These are phyloP conservation scores for Tremellales sp. DNA, from an alignment of 1,284 basidiomycete genomes.

Conservation along the genomic window DNA sequence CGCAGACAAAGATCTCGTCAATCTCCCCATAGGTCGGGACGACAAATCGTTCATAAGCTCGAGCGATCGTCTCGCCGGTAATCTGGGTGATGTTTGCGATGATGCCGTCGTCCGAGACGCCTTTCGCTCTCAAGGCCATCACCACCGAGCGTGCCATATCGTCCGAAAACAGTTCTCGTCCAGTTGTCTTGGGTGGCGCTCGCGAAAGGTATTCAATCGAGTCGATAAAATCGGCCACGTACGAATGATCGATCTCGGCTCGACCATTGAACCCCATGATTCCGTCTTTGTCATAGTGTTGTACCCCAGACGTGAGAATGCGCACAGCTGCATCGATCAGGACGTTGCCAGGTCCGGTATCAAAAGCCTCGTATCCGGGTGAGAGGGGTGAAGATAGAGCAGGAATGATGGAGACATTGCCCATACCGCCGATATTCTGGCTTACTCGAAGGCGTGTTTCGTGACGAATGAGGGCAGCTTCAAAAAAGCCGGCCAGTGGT, in stretches of 20 bases:
- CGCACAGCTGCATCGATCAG: slow-evolving; percentile 15
- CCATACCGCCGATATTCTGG: slow-evolving; percentile 21
- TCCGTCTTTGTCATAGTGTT: slow-evolving; percentile 11
- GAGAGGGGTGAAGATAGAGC: too few relatives aligned
- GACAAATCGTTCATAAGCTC: not conserved
- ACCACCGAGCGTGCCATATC: slow-evolving; percentile 1
- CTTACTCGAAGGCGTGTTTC: slow-evolving; percentile 1
- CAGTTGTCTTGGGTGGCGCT: not conserved
- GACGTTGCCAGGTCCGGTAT: slow-evolving; percentile 13
- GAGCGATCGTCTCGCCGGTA: slow-evolving; percentile 6
- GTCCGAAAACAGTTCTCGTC: slow-evolving; percentile 12
- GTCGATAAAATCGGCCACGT: too few relatives aligned
- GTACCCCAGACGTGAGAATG: not conserved
- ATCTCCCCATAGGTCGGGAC: not conserved
- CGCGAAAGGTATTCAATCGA: not conserved
- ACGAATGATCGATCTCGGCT: too few relatives aligned
- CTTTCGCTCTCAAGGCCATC: not conserved
- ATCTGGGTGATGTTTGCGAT: slow-evolving; percentile 13
- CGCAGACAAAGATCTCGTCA: slow-evolving; percentile 12
- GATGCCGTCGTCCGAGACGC: slow-evolving; percentile 1
- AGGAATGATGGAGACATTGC: slow-evolving; percentile 7
- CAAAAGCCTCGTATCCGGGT: not conserved
- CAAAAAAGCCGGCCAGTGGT: slow-evolving; percentile 13
- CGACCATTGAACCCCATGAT: too few relatives aligned
- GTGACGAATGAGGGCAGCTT: slow-evolving; percentile 9